Evolutionary conservation across 2,329 filamentous ascomycete species (phyloP), one percentile per base, ranked within the genome.

Genomic region (Scedosporium dehoogii): DNA sequence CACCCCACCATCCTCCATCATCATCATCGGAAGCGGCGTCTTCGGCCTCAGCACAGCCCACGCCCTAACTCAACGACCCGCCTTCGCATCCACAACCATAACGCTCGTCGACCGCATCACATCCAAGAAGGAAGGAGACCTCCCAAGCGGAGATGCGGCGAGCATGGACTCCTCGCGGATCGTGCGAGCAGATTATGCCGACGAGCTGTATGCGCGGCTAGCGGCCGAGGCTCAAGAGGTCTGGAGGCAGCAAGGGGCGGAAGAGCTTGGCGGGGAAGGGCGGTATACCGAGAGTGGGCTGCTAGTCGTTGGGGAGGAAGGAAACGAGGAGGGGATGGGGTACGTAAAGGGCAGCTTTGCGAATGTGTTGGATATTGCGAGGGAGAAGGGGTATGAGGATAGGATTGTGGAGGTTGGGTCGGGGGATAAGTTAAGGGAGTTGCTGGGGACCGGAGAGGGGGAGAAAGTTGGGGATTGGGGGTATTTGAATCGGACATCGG

Each of bases 171-270:
- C 79, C 3, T 87, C 84, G 14, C 82, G 85, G 66, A 86, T 88
- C 67, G 79, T 88, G 66, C 80, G 86, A 63, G 76, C 84, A 59
- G 93, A 97, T 79, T 97, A 97, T 71, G 87, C 90, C 4, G 86
- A 93, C 70, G 77, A 84, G 0, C 83, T 86, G 23, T 97, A 97
- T 74, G 84, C 91, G 5, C 76, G 79, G 16, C 84, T 97, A 56
- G 91, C 88, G 21, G 80, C 84, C 18, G 78, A 84, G 42, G 91
- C 92, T 1, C 89, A 90, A 69, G 73, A 79, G 18, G 78, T 82
- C 70, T 94, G 86, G 90, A 84, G 88, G 68, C 83, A 81, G 71
- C 73, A 73, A 68, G 83, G 78, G 62, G 75, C 80, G 38, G 60
- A 56, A 3, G 77, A 83, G 23, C 76, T 86, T 59, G 88, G 85